These are phyloP conservation scores for Ophiocordyceps robertsii DNA, from an alignment of 2,329 filamentous ascomycete genomes.

Conservation along the genomic window DNA sequence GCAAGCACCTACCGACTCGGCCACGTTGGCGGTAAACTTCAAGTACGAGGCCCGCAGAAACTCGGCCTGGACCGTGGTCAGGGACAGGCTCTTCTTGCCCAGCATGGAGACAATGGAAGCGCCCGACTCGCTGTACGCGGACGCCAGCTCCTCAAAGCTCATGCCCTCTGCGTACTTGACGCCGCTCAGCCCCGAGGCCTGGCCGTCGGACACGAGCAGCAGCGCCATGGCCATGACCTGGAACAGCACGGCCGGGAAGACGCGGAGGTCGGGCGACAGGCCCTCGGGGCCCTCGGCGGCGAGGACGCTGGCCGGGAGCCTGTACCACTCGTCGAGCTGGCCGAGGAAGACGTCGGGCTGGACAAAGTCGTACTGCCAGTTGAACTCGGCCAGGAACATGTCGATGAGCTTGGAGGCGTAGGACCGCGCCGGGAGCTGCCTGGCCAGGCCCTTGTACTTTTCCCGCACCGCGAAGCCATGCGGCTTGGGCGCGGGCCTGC, in stretches of 20 bases:
- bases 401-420: constrained; percentile 41
- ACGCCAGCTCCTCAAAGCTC: constrained; percentile 46
- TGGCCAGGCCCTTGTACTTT: constrained; percentile 44
- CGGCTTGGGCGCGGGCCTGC: constrained; percentile 8
- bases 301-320: constrained; percentile 36
- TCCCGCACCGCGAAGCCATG: constrained; percentile 29
- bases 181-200: constrained; percentile 35
- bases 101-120: constrained; percentile 37
- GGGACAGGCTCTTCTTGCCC: constrained; percentile 41
- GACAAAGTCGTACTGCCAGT: constrained; percentile 44
- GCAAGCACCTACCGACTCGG: constrained; percentile 31
- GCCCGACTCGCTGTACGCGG: constrained; percentile 47
- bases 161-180: constrained; percentile 46
- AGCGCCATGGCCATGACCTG: constrained; percentile 42
- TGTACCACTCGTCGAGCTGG: constrained; percentile 41
- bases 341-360: constrained; percentile 37
- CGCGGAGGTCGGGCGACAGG: constrained; percentile 35
- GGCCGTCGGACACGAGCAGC: constrained; percentile 33
- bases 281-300: constrained; percentile 35
- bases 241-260: constrained; percentile 47
- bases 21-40: constrained; percentile 45
- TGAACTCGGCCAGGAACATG: constrained; percentile 43
- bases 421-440: constrained; percentile 39
- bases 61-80: constrained; percentile 42
- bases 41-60: constrained; percentile 43